Base-by-base conservation (phyloP, 176 grass and related monocot genomes). In the Rhynchospora tenuis region DNA sequence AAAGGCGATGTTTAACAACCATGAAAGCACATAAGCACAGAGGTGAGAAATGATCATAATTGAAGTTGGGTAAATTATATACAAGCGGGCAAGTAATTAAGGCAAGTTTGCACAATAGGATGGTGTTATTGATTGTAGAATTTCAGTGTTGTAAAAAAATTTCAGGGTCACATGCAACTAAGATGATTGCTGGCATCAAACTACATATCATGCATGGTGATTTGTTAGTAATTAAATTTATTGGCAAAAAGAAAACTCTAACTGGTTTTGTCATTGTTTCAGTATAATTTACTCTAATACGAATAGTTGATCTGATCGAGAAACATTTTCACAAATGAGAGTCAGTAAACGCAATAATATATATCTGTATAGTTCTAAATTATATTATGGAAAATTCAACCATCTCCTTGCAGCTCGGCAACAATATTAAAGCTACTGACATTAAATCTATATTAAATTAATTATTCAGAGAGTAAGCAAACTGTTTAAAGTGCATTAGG, bases 121-220 rank as follows among this genome's bases (percentile, higher is more conserved):
- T 90, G 88, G 81, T 89, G 91, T 89, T 89, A 75, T 91, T 95
- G 88, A 93, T 93, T 95, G n/a, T n/a, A n/a, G n/a, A 33, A 33
- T 33, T 38, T 51, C 50, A 10, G 45, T 73, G 22, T 3, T 6
- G 26, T 51, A 26, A 73, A 73, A 73, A 66, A 65, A 46, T 68
- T 71, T 71, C 12, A 52, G 11, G 46, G 13, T 52, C 44, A 74
- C 71, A 51, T 74, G 68, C 68, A 72, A 22, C 43, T 45, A 72
- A 46, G 22, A 14, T 16, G 20, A 27, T 8, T 70, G 22, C 22
- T 26, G 22, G 20, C 46, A 74, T 50, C n/a, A 24, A 31, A 47
- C 19, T 70, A n/a, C 66, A 70, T 14, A 22, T 73, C 45, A 51
- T 1, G 45, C 20, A 26, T 38, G 66, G 65, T 71, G 67, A 45